Evolutionary conservation across 176 grass and related monocot species (phyloP).

Genomic region (Oryza glumipatula): DNA sequence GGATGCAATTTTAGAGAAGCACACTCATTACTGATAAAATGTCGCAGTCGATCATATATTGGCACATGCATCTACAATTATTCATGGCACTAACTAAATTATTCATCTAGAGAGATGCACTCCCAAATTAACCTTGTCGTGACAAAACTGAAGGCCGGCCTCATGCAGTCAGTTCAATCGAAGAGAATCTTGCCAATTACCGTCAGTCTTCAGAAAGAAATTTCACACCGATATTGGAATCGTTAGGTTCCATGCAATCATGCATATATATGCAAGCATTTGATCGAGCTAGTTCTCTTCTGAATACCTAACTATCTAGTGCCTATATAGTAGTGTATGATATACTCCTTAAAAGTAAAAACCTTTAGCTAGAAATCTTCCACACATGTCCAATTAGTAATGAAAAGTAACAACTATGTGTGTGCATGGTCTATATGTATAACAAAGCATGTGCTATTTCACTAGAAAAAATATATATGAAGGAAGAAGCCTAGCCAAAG

Average conservation of each 20-base stretch:
- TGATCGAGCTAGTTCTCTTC: not conserved
- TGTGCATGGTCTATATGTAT: not conserved
- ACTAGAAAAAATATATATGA: not conserved
- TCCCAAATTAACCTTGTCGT: not conserved
- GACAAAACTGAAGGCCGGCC: not conserved
- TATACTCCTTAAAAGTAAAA: not conserved
- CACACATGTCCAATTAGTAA: not conserved
- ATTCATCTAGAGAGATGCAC: not conserved
- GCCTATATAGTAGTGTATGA: not conserved
- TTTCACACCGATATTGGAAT: not conserved
- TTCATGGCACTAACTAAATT: too few species aligned
- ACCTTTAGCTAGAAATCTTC: not conserved
- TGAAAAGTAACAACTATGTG: not conserved
- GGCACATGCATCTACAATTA: too few species aligned
- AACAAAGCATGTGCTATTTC: not conserved
- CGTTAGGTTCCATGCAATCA: not conserved
- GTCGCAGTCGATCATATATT: too few species aligned
- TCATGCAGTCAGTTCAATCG: not conserved
- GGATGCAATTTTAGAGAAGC: not conserved
- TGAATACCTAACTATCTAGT: not conserved
- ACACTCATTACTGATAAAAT: too few species aligned
- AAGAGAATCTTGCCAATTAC: not conserved
- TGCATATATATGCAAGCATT: not conserved
- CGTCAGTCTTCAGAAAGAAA: not conserved
- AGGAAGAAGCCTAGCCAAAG: not conserved